phyloP scores from a whole-genome alignment of 1,284 basidiomycete species.

The Ganoderma multipileum region DNA sequence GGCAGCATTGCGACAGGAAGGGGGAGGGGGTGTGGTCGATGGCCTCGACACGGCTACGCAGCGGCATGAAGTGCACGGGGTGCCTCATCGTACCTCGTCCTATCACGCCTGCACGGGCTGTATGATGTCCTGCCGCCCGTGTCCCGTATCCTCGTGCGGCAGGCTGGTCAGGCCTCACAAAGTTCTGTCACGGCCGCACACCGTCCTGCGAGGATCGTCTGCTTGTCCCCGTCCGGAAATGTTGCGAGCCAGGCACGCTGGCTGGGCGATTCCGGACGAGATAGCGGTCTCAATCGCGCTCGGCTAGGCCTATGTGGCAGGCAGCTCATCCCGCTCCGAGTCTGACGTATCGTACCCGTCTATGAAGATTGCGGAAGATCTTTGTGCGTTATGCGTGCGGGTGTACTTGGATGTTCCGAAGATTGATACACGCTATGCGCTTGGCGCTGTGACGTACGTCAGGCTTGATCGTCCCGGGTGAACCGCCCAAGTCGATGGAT shows the following conservation, averaged over 20 bases:
- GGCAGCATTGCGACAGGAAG: constrained; percentile 4
- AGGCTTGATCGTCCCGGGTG: not conserved
- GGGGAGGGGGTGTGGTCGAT: not conserved
- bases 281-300: not conserved
- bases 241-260: not conserved
- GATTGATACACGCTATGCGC: not conserved
- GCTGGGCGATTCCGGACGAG: not conserved
- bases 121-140: not conserved
- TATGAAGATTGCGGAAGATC: not conserved
- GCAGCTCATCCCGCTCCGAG: not conserved
- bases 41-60: constrained; percentile 1
- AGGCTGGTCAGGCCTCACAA: constrained; percentile 6
- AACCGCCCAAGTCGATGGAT: not conserved
- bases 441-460: not conserved
- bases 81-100: not conserved
- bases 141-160: constrained; percentile 26
- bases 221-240: not conserved
- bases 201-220: constrained; percentile 7
- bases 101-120: not conserved
- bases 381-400: not conserved
- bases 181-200: constrained; percentile 3
- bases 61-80: constrained; percentile 5
- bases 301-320: not conserved
- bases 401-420: not conserved
- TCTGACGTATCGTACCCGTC: not conserved